A percentile compares a stretch with the other conserved stretches of the same genome.
Evolutionary conservation across 2,329 filamentous ascomycete genomes (phyloP).

Genomic region (Tympanopsis confertula): DNA sequence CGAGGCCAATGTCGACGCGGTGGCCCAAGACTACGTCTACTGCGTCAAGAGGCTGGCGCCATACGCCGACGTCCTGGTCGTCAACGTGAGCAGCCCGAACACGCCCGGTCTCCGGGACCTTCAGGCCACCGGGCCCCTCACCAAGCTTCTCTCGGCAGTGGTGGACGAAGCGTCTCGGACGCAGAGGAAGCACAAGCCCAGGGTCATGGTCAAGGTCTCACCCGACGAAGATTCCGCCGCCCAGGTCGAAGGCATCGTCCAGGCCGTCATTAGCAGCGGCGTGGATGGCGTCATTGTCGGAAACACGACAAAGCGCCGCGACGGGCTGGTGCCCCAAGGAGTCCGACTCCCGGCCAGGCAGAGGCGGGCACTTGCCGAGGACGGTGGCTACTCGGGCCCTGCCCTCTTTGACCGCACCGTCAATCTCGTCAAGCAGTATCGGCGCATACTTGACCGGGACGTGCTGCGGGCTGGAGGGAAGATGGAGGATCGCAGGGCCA

Average conservation of each 20-base stretch:
- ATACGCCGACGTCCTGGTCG: conserved; percentile 92
- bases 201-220: conserved; percentile 95
- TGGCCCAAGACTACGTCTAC: conserved; percentile 74
- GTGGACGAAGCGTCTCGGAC: conserved; percentile 64
- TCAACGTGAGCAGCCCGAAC: conserved; percentile 95
- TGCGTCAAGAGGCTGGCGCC: conserved; percentile 72
- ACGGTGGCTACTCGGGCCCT: conserved; percentile 83
- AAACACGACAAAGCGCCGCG: conserved; percentile 83
- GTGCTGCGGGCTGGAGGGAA: conserved; percentile 17
- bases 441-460: conserved; percentile 49
- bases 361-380: conserved; percentile 56
- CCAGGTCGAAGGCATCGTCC: conserved; percentile 79
- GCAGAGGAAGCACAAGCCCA: conserved; percentile 60
- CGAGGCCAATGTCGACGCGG: conserved; percentile 71
- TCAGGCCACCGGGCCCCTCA: conserved; percentile 74
- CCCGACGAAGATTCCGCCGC: conserved; percentile 81
- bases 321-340: conserved; percentile 57
- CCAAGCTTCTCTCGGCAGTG: conserved; percentile 68
- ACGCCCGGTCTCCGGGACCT: conserved; percentile 81
- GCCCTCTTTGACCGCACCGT: conserved; percentile 75
- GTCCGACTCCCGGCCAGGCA: conserved; percentile 57
- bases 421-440: conserved; percentile 68
- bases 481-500: conserved; percentile 50
- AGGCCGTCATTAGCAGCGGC: conserved; percentile 70
- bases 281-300: conserved; percentile 94